These are phyloP conservation scores for Syzygium jambos DNA, from an alignment of 345 rosid species.

Conservation along the genomic window DNA sequence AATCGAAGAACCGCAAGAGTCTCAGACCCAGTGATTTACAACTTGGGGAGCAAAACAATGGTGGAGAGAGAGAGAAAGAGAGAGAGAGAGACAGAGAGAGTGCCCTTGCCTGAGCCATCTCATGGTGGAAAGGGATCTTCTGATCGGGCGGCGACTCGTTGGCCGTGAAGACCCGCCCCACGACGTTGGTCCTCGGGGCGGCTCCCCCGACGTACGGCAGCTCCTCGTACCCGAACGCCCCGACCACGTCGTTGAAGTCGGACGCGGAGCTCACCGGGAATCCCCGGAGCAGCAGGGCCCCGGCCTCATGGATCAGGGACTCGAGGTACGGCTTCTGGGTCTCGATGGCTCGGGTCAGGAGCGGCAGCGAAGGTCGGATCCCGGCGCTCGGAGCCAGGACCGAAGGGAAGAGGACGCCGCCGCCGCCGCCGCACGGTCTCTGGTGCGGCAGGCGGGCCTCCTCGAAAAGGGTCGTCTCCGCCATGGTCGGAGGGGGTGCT, in stretches of 20 bases:
- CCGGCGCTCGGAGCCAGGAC: constrained; percentile 29
- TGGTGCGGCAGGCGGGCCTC: constrained; percentile 46
- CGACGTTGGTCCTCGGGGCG: constrained; percentile 69
- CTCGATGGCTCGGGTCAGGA: constrained; percentile 24
- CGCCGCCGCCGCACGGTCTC: constrained; percentile 35
- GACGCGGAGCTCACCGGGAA: constrained; percentile 49
- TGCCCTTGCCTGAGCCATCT: constrained; percentile 72
- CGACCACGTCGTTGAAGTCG: constrained; percentile 81
- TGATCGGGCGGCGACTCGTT: constrained; percentile 94
- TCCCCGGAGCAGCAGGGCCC: constrained; percentile 67
- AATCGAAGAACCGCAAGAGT: background rate
- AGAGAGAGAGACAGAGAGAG: background rate
- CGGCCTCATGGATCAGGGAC: constrained; percentile 49
- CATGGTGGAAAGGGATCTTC: constrained; percentile 88
- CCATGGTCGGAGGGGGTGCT: background rate
- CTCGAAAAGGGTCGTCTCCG: constrained; percentile 22
- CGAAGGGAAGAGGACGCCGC: constrained; percentile 50
- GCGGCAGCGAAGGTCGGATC: constrained; percentile 18
- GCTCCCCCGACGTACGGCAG: constrained; percentile 87
- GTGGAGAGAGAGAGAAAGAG: background rate
- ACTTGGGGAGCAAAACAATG: background rate
- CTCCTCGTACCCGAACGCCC: constrained; percentile 84
- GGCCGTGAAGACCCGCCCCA: constrained; percentile 89
- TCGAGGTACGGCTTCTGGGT: constrained; percentile 43
- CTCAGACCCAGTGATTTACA: background rate